phyloP scores from a whole-genome alignment of 1,284 basidiomycete species.

The Heimioporus punctisporus region DNA sequence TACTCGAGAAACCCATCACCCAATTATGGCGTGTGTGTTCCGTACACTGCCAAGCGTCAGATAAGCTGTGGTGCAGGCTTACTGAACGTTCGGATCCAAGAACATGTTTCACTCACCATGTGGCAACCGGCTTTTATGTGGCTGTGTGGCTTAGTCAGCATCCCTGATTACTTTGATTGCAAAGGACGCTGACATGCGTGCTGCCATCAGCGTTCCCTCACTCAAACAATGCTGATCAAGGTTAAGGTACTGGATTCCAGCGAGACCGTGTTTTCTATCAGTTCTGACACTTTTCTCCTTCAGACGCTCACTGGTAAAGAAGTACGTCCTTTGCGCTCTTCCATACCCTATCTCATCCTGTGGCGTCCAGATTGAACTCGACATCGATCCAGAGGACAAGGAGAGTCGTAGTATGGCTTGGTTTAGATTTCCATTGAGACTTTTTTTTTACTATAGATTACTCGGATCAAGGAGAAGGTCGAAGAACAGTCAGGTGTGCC shows the following conservation, averaged over 20 bases:
- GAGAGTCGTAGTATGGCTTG: conserved; percentile 41
- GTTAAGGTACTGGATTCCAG: conserved; percentile 17
- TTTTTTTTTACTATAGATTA: conserved; percentile 59
- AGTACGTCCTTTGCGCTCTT: conserved; percentile 46
- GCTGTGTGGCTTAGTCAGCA: conserved; percentile 18
- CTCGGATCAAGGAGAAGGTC: conserved; percentile 97
- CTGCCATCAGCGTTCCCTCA: conserved; percentile 1
- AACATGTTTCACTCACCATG: too few relatives aligned
- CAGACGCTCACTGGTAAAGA: conserved; percentile 95
- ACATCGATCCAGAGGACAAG: conserved; percentile 93
- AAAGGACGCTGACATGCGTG: too few relatives aligned
- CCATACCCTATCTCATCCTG: conserved; percentile 6
- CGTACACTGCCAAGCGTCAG: too few relatives aligned
- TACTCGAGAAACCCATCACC: too few relatives aligned
- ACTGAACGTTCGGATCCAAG: too few relatives aligned
- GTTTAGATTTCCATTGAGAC: neutral
- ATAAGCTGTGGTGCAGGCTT: too few relatives aligned
- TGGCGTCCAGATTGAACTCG: conserved; percentile 83
- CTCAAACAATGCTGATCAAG: conserved; percentile 27
- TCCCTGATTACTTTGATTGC: neutral
- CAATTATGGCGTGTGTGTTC: too few relatives aligned
- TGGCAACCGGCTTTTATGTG: too few relatives aligned
- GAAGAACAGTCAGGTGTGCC: conserved; percentile 99
- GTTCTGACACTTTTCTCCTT: neutral
- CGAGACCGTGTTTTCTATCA: neutral